phyloP scores from a whole-genome alignment of 441 rosid species.

The Pelargonium citronellum region DNA sequence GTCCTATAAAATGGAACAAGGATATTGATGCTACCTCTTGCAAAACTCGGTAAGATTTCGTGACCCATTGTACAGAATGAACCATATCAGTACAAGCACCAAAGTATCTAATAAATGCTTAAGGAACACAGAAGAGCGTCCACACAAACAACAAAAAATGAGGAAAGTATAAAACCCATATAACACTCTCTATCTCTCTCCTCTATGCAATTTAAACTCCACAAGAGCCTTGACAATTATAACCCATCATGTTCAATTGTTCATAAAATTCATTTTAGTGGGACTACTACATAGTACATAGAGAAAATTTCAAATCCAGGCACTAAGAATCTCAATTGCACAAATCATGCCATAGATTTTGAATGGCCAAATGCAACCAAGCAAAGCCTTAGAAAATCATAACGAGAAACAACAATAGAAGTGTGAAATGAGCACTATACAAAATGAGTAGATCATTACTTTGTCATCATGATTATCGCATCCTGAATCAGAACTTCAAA shows the following conservation, averaged over 20 bases:
- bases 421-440: neutral
- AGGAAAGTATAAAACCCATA: neutral
- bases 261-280: too few relatives aligned
- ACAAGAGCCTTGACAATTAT: too few relatives aligned
- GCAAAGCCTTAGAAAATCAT: neutral
- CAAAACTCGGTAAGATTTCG: constrained; percentile 52
- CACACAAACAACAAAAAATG: neutral
- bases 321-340: neutral
- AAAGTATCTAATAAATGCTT: constrained; percentile 53
- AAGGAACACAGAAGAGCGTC: constrained; percentile 29
- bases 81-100: constrained; percentile 85
- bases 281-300: too few relatives aligned
- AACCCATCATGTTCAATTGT: too few relatives aligned
- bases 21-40: constrained; percentile 45
- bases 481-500: neutral
- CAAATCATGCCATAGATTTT: neutral
- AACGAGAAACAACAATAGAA: neutral
- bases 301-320: neutral
- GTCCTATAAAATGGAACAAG: neutral
- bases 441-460: neutral
- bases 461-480: neutral
- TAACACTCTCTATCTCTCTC: neutral
- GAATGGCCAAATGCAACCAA: neutral
- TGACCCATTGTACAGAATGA: constrained; percentile 66
- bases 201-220: too few relatives aligned